Percentiles rank a stretch among this genome's conserved stretches.
These are phyloP conservation scores for Ogataea allantospora DNA, from an alignment of 805 yeast genomes.

Conservation along the genomic window DNA sequence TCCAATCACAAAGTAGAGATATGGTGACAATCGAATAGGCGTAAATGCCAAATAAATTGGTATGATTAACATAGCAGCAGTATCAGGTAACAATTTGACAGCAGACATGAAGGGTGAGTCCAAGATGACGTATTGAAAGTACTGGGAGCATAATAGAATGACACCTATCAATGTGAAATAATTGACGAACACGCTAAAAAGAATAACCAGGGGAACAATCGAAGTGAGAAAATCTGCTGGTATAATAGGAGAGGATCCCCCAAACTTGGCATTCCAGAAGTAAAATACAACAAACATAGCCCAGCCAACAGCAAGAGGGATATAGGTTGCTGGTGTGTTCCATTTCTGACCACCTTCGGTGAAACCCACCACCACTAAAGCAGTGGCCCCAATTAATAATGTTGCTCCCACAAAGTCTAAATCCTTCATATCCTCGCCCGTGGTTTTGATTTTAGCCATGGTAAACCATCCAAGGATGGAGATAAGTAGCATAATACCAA, in stretches of 20 bases:
- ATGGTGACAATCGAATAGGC: slow-evolving; percentile 19
- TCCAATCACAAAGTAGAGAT: slow-evolving; percentile 3
- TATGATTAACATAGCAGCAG: slow-evolving; percentile 33
- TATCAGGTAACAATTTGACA: slow-evolving; percentile 35
- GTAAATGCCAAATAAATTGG: slow-evolving; percentile 23
- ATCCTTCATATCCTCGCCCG: slow-evolving; percentile 25
- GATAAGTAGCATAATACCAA: slow-evolving; percentile 29
- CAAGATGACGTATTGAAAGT: slow-evolving; percentile 29
- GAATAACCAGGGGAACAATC: slow-evolving; percentile 15
- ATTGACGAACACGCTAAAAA: slow-evolving; percentile 7
- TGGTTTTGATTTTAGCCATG: slow-evolving; percentile 29
- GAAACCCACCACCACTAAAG: slow-evolving; percentile 42
- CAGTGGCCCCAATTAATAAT: slow-evolving; percentile 34
- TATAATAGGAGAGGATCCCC: slow-evolving; percentile 14
- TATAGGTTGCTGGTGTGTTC: slow-evolving; percentile 40
- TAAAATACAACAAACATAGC: slow-evolving; percentile 28
- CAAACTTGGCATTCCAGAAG: slow-evolving; percentile 31
- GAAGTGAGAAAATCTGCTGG: slow-evolving; percentile 22
- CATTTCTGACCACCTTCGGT: slow-evolving; percentile 46
- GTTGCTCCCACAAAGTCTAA: slow-evolving; percentile 38
- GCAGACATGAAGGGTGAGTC: slow-evolving; percentile 36
- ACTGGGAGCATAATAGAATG: slow-evolving; percentile 14
- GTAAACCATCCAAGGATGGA: slow-evolving; percentile 22
- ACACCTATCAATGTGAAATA: slow-evolving; percentile 11
- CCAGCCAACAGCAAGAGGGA: slow-evolving; percentile 40